Evolutionary conservation across 805 yeast species (phyloP), one percentile per base, ranked within the genome.

Genomic region (Metschnikowia peoriensis): DNA sequence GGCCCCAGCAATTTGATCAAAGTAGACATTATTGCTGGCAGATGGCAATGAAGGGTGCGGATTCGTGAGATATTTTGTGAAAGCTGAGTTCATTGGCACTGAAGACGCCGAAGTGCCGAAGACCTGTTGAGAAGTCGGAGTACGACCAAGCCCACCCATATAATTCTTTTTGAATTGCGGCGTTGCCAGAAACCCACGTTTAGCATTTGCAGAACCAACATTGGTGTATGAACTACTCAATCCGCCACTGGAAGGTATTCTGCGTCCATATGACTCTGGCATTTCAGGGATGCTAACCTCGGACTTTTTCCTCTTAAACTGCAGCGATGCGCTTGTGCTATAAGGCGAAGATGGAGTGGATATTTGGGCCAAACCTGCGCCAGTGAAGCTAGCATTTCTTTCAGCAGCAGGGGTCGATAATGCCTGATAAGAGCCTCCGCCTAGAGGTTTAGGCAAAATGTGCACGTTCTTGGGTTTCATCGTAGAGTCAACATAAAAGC

Each of bases 251-350:
- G 65, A 54, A 7, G 59, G 58, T 4, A 55, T 44, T 15, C 67
- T 54, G 28, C 61, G 61, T n/a, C 61, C 62, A 12, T 57, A 57
- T 1, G 67, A 61, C 8, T 64, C 66, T 5, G 56, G 49, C 43
- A 55, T 32, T 8, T 56, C 67, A 6, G 59, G 48, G n/a, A 67
- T 60, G 50, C 62, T 69, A 17, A 68, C 54, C 41, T 73, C 78
- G 0, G 75, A 66, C 62, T 73, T 74, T 52, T 73, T 74, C n/a
- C 79, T 54, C 60, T 75, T 75, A 57, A 73, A 74, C 47, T 65
- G 73, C 59, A 69, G 72, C 45, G 58, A 50, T 6, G 58, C 54
- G 38, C 52, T 50, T 27, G 60, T 56, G 48, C 60, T 56, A 38
- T 54, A 59, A 6, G 62, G 62, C 12, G 60, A 56, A 2, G 58